phyloP scores from a whole-genome alignment of 768 basidiomycete genomes.

The Macrolepiota fuliginosa region DNA sequence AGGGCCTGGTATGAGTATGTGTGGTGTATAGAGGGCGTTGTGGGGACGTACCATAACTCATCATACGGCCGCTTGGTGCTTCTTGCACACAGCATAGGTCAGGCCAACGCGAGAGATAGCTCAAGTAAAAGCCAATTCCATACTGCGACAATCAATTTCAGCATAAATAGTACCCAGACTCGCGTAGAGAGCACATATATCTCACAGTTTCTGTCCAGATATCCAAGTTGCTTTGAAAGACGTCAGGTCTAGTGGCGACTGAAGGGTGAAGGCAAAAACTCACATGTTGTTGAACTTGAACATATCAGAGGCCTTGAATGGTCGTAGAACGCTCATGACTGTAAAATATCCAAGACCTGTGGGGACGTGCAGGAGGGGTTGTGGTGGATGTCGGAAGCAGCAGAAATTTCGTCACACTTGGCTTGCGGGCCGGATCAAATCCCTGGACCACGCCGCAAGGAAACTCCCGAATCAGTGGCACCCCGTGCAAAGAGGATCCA shows the following conservation, averaged over 20 bases:
- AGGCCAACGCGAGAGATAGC: conserved; percentile 88
- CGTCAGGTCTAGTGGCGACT: background rate
- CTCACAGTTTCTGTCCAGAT: conserved; percentile 96
- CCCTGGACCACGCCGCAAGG: background rate
- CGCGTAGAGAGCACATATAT: conserved; percentile 9
- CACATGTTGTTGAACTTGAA: conserved; percentile 93
- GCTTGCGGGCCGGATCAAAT: conserved; percentile 2
- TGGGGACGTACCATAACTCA: conserved; percentile 81
- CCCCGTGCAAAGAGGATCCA: too few relatives aligned
- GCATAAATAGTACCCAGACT: background rate
- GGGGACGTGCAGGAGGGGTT: background rate
- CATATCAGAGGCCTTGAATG: conserved; percentile 86
- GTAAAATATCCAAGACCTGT: background rate
- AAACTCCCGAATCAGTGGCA: background rate
- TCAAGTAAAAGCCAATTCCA: conserved; percentile 84
- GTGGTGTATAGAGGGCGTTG: conserved; percentile 1
- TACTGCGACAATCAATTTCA: conserved; percentile 47
- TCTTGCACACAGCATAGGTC: conserved; percentile 86
- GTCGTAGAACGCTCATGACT: conserved; percentile 81
- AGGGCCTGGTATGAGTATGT: background rate
- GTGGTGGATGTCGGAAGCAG: conserved; percentile 3
- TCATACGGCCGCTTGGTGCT: conserved; percentile 77
- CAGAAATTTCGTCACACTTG: background rate
- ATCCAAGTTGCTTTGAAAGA: conserved; percentile 74
- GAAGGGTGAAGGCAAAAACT: conserved; percentile 21